Base-by-base conservation (phyloP, 1,284 basidiomycete species). In the Cutaneotrichosporon daszewskae region DNA sequence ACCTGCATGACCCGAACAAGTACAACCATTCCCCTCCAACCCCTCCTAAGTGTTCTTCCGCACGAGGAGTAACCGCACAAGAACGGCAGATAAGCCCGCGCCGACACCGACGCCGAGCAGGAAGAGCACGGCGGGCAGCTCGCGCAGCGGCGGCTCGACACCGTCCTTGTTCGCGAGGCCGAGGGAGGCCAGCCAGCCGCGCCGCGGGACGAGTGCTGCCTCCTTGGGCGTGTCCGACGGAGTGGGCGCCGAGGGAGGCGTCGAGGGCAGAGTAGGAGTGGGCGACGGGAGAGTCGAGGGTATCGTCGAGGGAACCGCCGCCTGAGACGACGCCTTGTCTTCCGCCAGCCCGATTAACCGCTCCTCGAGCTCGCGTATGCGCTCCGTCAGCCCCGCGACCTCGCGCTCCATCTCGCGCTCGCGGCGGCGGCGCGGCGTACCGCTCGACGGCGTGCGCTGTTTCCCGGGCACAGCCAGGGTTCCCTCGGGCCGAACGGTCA, bases 21-120 rank as follows among this genome's bases (percentile, higher is more conserved):
- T n/a, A n/a, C n/a, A n/a, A n/a, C n/a, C n/a, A n/a, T n/a, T n/a
- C n/a, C n/a, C n/a, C n/a, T n/a, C n/a, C n/a, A n/a, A n/a, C n/a
- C n/a, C n/a, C n/a, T n/a, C 26, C 26, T 28, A 28, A 11, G n/a
- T 28, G 12, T 28, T 28, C 19, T 40, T 40, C 23, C 38, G 20
- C 20, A 23, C 39, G 3, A 41, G 22, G 25, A 48, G 33, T 13
- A 43, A 17, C 2, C 47, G 32, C 17, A 45, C 40, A 8, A 47
- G 40, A 12, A 52, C 43, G 1, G 46, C 50, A 13, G 43, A 37
- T 8, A 48, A 43, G 10, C 40, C 40, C 12, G 41, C 43, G 2
- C 50, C 50, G 10, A 48, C 50, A 16, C 50, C 50, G 19, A 52
- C 33, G 12, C 50, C 50, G 32, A 45, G 35, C 22, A 52, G 41